Evolutionary conservation across 202 grass and related monocot genomes (phyloP), one percentile per base, ranked within the genome.

Genomic region (Panicum hallii): DNA sequence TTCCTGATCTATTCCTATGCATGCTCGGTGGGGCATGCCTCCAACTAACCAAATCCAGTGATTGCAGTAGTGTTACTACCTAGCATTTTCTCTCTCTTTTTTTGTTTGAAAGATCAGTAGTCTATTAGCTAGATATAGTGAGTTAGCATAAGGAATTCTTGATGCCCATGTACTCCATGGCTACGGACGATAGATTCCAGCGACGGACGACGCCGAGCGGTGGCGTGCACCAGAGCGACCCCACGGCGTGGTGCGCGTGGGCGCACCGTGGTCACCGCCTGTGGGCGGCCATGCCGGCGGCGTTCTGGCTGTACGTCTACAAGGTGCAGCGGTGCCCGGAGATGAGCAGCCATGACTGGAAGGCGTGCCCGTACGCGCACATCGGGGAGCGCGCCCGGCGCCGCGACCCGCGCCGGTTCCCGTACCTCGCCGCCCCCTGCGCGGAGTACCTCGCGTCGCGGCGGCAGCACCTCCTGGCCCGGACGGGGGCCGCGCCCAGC

Each of bases 231-330:
- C 1, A 6, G 53, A 56, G 53, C 53, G 17, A 56, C 53, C 53
- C 53, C 17, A 56, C 53, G 53, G n/a, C 53, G 2, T 56, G 53
- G 53, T 56, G 8, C 19, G 53, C 19, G 2, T 55, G 53, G 53
- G 64, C 82, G 4, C 87, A 89, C 45, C 42, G 48, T 8, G 83
- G 78, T 0, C 83, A 82, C 57, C 78, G 83, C 1, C 40, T 90
- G 0, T 90, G 88, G 88, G 79, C 30, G 1, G 19, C 6, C 15
- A 90, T 90, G 88, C 28, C 88, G 4, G 87, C 82, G 6, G 36
- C 82, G 0, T 97, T 97, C 75, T 87, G 84, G 94, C 69, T 97
- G 54, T 84, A 84, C 63, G 40, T 70, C 10, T 97, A 90, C 80
- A 97, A 97, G 80, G 87, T 97, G 43, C 75, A 62, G 14, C 60